These are phyloP conservation scores for Beauveria australis DNA, from an alignment of 2,329 filamentous ascomycete genomes.

Conservation along the genomic window DNA sequence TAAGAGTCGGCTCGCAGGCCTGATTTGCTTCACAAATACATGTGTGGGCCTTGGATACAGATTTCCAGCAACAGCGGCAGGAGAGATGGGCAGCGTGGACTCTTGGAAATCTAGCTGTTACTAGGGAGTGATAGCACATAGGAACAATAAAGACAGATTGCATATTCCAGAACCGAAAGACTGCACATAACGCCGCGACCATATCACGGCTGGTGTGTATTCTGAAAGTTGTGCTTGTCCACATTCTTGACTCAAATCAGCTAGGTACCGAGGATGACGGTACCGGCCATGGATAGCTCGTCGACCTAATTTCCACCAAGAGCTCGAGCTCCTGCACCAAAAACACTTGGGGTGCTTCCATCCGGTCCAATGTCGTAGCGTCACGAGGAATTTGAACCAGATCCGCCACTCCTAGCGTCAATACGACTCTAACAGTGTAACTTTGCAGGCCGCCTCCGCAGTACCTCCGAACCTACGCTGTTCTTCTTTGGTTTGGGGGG, in stretches of 20 bases:
- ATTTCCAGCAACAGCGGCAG: no score
- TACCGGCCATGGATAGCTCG: neutral
- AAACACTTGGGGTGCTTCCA: neutral
- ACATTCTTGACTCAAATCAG: neutral
- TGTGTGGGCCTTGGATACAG: no score
- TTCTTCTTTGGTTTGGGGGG: neutral
- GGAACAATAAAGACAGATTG: no score
- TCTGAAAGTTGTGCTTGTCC: neutral
- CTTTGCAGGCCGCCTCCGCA: slow-evolving; percentile 6
- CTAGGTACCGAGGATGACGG: neutral
- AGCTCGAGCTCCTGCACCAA: slow-evolving; percentile 7
- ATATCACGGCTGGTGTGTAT: no score
- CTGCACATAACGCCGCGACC: no score
- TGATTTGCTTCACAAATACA: no score
- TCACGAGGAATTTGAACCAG: slow-evolving; percentile 9
- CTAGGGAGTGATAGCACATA: no score
- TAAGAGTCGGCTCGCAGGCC: no score
- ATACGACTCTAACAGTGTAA: neutral
- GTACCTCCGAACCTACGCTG: slow-evolving; percentile 4
- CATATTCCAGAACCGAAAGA: no score
- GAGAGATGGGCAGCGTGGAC: no score
- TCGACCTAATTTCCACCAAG: neutral
- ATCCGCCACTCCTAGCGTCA: slow-evolving; percentile 9
- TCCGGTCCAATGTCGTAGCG: neutral
- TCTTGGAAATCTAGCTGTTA: no score